A percentile compares a stretch with the other conserved stretches of the same genome.
phyloP scores from a whole-genome alignment of 2,329 filamentous ascomycete genomes.

The Sarocladium brachiariae region DNA sequence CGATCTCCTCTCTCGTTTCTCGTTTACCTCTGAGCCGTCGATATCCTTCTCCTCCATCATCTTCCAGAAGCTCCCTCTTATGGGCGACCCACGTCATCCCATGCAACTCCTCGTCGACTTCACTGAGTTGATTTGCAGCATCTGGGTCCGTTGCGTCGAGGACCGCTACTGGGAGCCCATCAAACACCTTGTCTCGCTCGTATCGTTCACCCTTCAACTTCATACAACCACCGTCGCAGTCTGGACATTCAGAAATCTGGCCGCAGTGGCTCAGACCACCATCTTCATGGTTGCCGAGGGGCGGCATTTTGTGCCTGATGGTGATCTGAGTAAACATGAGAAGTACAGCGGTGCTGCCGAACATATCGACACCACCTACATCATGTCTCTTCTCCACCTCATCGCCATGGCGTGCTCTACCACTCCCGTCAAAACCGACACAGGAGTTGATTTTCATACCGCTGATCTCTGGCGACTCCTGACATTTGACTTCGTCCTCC shows the following conservation, averaged over 20 bases:
- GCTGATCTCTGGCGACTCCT: conserved; percentile 61
- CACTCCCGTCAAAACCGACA: conserved; percentile 23
- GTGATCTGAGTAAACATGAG: conserved; percentile 38
- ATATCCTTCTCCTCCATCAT: conserved; percentile 61
- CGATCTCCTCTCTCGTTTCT: conserved; percentile 58
- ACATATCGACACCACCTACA: conserved; percentile 55
- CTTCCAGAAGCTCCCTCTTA: conserved; percentile 56
- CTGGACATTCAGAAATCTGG: conserved; percentile 49
- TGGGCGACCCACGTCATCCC: conserved; percentile 42
- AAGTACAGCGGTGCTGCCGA: conserved; percentile 34
- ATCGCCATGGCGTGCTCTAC: conserved; percentile 54
- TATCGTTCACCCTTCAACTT: conserved; percentile 57
- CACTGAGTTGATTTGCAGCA: conserved; percentile 52
- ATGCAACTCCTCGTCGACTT: conserved; percentile 57
- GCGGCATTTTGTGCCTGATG: conserved; percentile 42
- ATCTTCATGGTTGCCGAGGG: conserved; percentile 53
- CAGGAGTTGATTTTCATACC: conserved; percentile 22
- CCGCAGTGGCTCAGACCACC: conserved; percentile 51
- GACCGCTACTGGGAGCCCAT: conserved; percentile 59
- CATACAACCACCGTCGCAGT: conserved; percentile 54
- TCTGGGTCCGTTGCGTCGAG: conserved; percentile 62
- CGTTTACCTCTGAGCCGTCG: conserved; percentile 56
- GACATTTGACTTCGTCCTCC: conserved; percentile 57
- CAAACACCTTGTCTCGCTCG: conserved; percentile 55
- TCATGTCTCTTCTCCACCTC: conserved; percentile 60